Evolutionary conservation across 306 rosid species (phyloP), one percentile per base, ranked within the genome.

Genomic region (Sphenostylis stenocarpa): DNA sequence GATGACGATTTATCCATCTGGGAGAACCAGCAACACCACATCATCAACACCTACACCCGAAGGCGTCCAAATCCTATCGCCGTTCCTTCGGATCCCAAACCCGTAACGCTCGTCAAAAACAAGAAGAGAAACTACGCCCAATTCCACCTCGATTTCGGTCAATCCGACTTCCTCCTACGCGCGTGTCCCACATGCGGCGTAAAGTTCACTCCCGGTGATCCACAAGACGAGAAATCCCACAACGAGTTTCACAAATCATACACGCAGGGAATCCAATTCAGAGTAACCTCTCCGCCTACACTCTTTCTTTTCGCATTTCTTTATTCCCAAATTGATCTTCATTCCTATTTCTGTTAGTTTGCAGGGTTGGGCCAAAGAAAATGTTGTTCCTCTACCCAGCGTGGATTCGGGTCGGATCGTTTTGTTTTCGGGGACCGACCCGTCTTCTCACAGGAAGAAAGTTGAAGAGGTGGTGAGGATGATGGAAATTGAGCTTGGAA

Each of bases 101-200:
- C 47, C 4, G 13, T 29, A 82, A 52, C 86, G 1, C 60, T 84
- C 55, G 78, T 60, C 15, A 89, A 88, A 84, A 94, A 92, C 81
- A 89, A 94, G 90, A 92, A 91, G 80, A 87, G 95, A 83, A 89
- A 86, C 86, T 92, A 92, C 52, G 97, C 93, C 4, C 93, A 94
- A 68, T 84, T 89, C 45, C 89, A 95, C 84, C 78, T 95, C 19
- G 93, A 92, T 4, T 88, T 90, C 4, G 97, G 97, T 23, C 96
- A 92, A 77, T 90, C 92, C 26, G 95, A 89, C 80, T 95, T 92
- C 75, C 80, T 83, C 7, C 78, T 90, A 26, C 92, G 79, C 70
- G 34, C 75, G 1, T 94, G 98, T 70, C 56, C 91, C 20, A 75
- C 63, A 2, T 90, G 97, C 51, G 91, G 97, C 10, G 26, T 90